Base-by-base conservation (phyloP, 2,329 filamentous ascomycete genomes). In the Penicillium sp. region DNA sequence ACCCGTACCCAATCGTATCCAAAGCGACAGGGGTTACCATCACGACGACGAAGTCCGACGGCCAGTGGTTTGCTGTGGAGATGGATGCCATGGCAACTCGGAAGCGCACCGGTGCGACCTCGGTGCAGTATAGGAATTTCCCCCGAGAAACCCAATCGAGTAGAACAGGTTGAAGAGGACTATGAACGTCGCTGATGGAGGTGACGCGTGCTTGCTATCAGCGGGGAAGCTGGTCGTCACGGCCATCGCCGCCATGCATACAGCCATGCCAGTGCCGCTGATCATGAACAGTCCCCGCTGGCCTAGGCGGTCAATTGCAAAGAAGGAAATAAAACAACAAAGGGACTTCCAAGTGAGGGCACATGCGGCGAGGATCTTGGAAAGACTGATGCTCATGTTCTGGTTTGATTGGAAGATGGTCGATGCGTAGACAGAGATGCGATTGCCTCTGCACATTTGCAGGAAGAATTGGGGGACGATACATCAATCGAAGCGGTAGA, bases 271-370 rank as follows among this genome's bases (percentile, higher is more conserved):
- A 1, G 68, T 64, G 19, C 81, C 83, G 43, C 77, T 80, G 66
- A 83, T 74, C 27, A 85, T 83, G 75, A 47, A 47, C 24, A 31
- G 43, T 18, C 7, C 24, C n/a, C 80, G 78, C 13, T 80, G 78
- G 4, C 82, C 82, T 31, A 82, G 77, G 10, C 80, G 77, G 61
- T 83, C 82, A 60, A 84, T 82, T 49, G 79, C 79, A 65, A 82
- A 77, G 69, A 84, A 79, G 46, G 79, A 77, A 33, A 82, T 68
- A 65, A 82, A 78, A 14, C 78, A 81, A 19, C 78, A 80, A n/a
- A 83, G 65, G 64, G 84, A 83, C 65, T 85, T 84, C 78, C 80
- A 85, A 10, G 83, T 84, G 36, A 60, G 36, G n/a, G 82, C 81
- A 24, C 80, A 82, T 3, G 73, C 80, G 5, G 80, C 76, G 10